These are phyloP conservation scores for Madurella mycetomatis DNA, from an alignment of 2,329 filamentous ascomycete genomes.

Conservation along the genomic window DNA sequence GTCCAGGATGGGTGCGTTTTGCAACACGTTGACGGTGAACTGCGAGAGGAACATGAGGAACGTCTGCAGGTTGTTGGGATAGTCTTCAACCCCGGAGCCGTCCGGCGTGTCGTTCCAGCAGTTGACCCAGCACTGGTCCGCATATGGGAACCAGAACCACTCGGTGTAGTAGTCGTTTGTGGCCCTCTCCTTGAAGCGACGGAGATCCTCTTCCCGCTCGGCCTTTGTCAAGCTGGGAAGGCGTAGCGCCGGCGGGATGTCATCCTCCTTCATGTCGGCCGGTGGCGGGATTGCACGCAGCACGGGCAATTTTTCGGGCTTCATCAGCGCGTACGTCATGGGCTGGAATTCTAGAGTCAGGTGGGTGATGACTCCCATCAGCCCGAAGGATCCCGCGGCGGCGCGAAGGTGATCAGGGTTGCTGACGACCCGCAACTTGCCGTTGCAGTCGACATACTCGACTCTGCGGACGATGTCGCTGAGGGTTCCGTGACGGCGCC, in stretches of 20 bases:
- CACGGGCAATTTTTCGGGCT: slow-evolving; percentile 40
- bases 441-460: slow-evolving; percentile 45
- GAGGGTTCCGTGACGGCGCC: slow-evolving; percentile 39
- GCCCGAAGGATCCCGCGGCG: slow-evolving; percentile 42
- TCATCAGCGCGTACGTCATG: slow-evolving; percentile 44
- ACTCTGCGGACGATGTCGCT: slow-evolving; percentile 44
- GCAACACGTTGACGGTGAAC: slow-evolving; percentile 23
- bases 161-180: slow-evolving; percentile 42
- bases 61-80: slow-evolving; percentile 32
- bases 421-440: slow-evolving; percentile 36
- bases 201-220: slow-evolving; percentile 32
- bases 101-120: slow-evolving; percentile 40
- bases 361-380: slow-evolving; percentile 46
- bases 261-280: slow-evolving; percentile 16
- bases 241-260: slow-evolving; percentile 37
- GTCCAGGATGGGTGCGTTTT: slow-evolving; percentile 15
- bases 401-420: slow-evolving; percentile 37
- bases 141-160: slow-evolving; percentile 49
- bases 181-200: slow-evolving; percentile 36
- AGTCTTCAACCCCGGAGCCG: slow-evolving; percentile 31
- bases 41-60: slow-evolving; percentile 31
- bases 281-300: slow-evolving; percentile 42
- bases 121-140: slow-evolving; percentile 42
- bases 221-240: slow-evolving; percentile 29
- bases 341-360: slow-evolving; percentile 43